Percentiles rank a stretch among this genome's conserved stretches.
phyloP scores from a whole-genome alignment of 2,329 filamentous ascomycete genomes.

The Diaporthe citriasiana region DNA sequence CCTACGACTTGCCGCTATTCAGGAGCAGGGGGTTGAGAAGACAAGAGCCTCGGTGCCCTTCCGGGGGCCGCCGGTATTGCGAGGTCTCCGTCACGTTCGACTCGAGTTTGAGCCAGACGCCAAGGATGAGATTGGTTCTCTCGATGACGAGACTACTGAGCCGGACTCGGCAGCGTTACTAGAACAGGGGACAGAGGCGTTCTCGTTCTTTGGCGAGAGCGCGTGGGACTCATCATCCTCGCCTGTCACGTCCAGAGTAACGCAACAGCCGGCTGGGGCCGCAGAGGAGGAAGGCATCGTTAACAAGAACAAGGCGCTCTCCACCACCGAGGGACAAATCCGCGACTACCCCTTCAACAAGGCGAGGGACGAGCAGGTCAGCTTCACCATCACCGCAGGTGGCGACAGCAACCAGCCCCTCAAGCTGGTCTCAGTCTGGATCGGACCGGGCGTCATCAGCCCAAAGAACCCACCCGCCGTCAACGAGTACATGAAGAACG shows the following conservation, averaged over 20 bases:
- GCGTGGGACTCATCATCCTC: slow-evolving; percentile 46
- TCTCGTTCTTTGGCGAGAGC: slow-evolving; percentile 61
- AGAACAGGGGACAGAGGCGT: slow-evolving; percentile 54
- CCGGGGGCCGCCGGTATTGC: slow-evolving; percentile 59
- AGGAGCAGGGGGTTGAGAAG: slow-evolving; percentile 62
- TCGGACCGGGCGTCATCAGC: slow-evolving; percentile 55
- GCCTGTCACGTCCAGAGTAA: slow-evolving; percentile 30
- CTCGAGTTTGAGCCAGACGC: slow-evolving; percentile 67
- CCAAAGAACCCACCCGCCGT: slow-evolving; percentile 53
- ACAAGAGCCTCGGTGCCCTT: slow-evolving; percentile 44
- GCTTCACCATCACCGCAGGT: slow-evolving; percentile 48
- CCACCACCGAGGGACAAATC: background rate
- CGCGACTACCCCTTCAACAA: slow-evolving; percentile 18
- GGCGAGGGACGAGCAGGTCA: slow-evolving; percentile 44
- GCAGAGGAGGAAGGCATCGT: background rate
- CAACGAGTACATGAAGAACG: slow-evolving; percentile 63
- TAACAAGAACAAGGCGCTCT: background rate
- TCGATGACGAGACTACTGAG: slow-evolving; percentile 49
- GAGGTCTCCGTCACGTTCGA: slow-evolving; percentile 66
- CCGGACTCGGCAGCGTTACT: slow-evolving; percentile 61
- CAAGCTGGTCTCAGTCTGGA: slow-evolving; percentile 59
- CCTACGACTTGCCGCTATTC: slow-evolving; percentile 60
- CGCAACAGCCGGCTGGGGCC: background rate
- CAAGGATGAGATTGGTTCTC: slow-evolving; percentile 52
- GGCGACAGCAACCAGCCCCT: slow-evolving; percentile 43